Percentiles rank a stretch among this genome's conserved stretches.
These are phyloP conservation scores for Eremochloa ophiuroides DNA, from an alignment of 176 grass and related monocot genomes.

Conservation along the genomic window DNA sequence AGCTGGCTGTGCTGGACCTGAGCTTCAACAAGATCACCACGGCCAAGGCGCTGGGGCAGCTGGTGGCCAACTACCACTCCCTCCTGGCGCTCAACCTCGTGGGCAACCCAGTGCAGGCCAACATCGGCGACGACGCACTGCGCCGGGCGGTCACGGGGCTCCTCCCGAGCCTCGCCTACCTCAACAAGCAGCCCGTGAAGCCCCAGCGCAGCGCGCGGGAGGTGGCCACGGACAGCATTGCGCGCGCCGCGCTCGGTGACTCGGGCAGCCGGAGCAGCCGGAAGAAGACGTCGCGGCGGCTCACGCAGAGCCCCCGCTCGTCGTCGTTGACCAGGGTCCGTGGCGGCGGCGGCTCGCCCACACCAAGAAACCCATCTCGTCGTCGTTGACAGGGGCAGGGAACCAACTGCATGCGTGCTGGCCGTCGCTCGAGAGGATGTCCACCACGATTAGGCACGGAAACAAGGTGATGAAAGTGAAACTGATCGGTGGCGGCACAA, in stretches of 20 bases:
- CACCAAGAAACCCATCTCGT: not conserved
- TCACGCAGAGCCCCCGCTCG: constrained; percentile 31
- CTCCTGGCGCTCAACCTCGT: constrained; percentile 87
- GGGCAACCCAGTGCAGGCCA: constrained; percentile 85
- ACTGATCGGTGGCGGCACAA: not conserved
- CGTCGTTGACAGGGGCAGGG: not conserved
- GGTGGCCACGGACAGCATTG: constrained; percentile 55
- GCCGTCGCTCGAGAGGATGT: too few relatives aligned
- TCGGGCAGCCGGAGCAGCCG: constrained; percentile 15
- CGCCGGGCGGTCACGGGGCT: constrained; percentile 65
- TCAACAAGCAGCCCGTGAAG: constrained; percentile 89
- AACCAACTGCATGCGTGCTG: not conserved
- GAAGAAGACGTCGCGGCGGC: constrained; percentile 35
- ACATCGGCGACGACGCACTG: constrained; percentile 87
- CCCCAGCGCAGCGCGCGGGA: constrained; percentile 62
- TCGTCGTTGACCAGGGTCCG: not conserved
- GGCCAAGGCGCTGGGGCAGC: constrained; percentile 83
- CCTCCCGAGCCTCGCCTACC: constrained; percentile 67
- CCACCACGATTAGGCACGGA: not conserved
- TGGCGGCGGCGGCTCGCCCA: not conserved
- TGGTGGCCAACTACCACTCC: constrained; percentile 97
- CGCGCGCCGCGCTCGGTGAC: constrained; percentile 69
- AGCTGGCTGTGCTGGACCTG: constrained; percentile 83
- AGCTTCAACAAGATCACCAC: constrained; percentile 97
- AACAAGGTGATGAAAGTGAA: not conserved